Base-by-base conservation (phyloP, 352 stramenopile species). In the Aphanomyces euteiches region DNA sequence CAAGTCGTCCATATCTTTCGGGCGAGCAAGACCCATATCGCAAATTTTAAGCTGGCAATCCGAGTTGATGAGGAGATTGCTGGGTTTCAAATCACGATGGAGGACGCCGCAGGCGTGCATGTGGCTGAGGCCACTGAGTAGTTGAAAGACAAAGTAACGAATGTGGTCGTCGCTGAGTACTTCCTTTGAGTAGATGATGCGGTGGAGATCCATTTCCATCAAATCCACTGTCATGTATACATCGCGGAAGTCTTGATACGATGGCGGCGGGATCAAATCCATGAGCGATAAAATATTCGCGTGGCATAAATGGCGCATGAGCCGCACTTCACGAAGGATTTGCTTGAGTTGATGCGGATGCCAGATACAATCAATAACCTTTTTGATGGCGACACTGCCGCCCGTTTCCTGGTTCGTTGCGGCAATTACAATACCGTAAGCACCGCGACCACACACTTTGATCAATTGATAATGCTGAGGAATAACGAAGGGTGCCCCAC, bases 21-120 rank as follows among this genome's bases (percentile, higher is more conserved):
- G 91, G 13, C 96, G 89, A 41, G 94, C 93, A 8, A 98, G 81
- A 21, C 96, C 96, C 50, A 99, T 90, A 73, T 99, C 96, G 78
- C 96, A 98, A 72, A 99, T 97, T 77, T 98, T 98, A 47, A 99
- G 83, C 74, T 98, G 83, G 61, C 95, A 98, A 73, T 98, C 97
- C 17, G 86, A 94, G 73, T 95, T 95, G 69, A 94, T 90, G 43
- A 95, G 86, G 73, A 95, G 56, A 47, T 95, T 95, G 67, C 87
- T 93, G 0, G 88, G 88, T 74, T 95, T 95, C 6, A 95, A 71
- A 73, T 95, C 88, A 45, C 88, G 87, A 73, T 95, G 88, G 56
- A 95, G 74, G 48, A 95, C 85, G 17, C 87, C 88, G 17, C 85
- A 85, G 36, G 81, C 87, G 74, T 95, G 88, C 88, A 95, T 95